Base-by-base conservation (phyloP, 208 protist genomes). In the Acanthamoeba quina region DNA sequence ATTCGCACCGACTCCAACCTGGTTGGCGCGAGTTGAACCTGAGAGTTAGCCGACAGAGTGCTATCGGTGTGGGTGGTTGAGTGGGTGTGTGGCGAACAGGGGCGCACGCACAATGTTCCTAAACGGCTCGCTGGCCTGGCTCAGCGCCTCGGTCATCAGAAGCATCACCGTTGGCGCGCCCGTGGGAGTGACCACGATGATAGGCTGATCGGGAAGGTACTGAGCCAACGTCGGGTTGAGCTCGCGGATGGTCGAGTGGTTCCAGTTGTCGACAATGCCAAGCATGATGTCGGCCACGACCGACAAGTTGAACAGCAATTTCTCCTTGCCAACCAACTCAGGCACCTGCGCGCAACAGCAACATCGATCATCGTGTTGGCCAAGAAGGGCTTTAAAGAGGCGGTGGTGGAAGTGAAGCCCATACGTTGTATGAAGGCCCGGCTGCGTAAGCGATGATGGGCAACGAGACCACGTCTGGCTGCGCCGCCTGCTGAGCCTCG, bases 271-370 rank as follows among this genome's bases (percentile, higher is more conserved):
- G 26, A 47, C 54, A 24, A 5, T 10, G 70, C 91, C 91, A 4
- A 94, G 37, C 74, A 82, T 82, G 37, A 82, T 52, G 74, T 82
- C 74, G 44, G 74, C 74, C 74, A 82, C 74, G 24, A 26, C 29
- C 21, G 74, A n/a, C 41, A 82, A 17, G 44, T 88, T 21, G 31
- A 94, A 94, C 19, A 94, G 24, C 21, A 49, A 34, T 11, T 89
- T 88, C 4, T 34, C 56, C 41, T 94, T 94, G 47, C 74, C 74
- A 17, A 82, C 41, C 74, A 82, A n/a, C 44, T 82, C 74, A 3
- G 74, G 74, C 26, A 66, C 60, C 60, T 66, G 26, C 26, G 5
- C 60, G 2, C 6, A 72, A 1, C 26, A 29, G 0, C 24, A 17
- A 6, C 24, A 64, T 5, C 6, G 6, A n/a, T 64, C 17, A n/a